Conservation (phyloP, 495 filamentous ascomycete species). For the Penicillium riverlandense region DNA sequence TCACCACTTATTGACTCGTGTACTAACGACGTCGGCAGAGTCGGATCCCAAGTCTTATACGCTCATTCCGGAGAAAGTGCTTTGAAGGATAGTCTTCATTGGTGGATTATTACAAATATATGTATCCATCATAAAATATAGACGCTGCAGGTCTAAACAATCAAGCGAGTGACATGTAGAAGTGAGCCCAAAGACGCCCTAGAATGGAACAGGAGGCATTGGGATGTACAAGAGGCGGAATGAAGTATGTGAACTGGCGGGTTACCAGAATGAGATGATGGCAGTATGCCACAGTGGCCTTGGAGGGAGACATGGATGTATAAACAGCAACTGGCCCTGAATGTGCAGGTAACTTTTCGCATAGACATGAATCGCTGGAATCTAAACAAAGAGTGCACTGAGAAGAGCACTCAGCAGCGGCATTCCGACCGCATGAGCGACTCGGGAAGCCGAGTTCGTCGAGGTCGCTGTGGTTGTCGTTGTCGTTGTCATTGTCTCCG, state of each 20-base stretch:
- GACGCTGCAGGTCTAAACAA: slow-evolving; percentile 13
- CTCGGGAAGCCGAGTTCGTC: slow-evolving; percentile 4
- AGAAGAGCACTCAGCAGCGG: slow-evolving; percentile 5
- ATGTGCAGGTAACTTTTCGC: background rate
- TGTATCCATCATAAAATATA: background rate
- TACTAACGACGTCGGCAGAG: slow-evolving; percentile 16
- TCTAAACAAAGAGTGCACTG: slow-evolving; percentile 8
- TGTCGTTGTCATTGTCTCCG: background rate
- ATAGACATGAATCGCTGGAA: background rate
- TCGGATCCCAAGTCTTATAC: slow-evolving; percentile 36
- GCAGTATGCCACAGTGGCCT: no score
- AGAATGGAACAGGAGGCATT: background rate
- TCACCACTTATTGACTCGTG: background rate
- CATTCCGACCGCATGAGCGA: slow-evolving; percentile 5
- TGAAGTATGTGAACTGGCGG: no score
- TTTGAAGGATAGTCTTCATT: slow-evolving; percentile 3
- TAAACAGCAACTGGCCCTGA: no score
- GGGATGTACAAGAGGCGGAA: no score
- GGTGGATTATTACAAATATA: background rate
- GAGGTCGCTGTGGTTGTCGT: background rate
- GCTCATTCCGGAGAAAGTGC: slow-evolving; percentile 32
- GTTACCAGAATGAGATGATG: no score
- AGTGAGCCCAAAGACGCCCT: slow-evolving; percentile 1
- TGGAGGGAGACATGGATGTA: no score
- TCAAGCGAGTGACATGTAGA: background rate